These are phyloP conservation scores for Hanseniaspora clermontiae DNA, from an alignment of 805 yeast genomes.

Conservation along the genomic window DNA sequence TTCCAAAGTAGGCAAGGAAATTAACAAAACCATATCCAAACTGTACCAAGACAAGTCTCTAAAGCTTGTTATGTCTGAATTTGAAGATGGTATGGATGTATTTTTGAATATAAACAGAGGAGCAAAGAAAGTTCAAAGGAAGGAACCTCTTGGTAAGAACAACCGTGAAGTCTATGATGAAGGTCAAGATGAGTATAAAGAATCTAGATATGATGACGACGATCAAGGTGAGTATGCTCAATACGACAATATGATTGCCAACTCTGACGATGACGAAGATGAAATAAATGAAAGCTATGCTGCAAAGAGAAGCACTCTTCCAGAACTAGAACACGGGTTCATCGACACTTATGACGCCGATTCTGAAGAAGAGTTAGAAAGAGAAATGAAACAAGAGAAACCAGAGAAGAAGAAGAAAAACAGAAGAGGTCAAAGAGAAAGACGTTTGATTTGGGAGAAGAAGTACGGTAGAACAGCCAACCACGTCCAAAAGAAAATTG, in stretches of 20 bases:
- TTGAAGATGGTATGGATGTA: constrained; percentile 31
- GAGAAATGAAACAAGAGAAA: constrained; percentile 30
- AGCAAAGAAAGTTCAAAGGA: constrained; percentile 17
- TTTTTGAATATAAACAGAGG: constrained; percentile 26
- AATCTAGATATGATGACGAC: constrained; percentile 14
- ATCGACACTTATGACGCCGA: constrained; percentile 40
- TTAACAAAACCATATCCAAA: constrained; percentile 24
- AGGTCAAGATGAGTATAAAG: constrained; percentile 19
- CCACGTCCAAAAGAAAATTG: constrained; percentile 61
- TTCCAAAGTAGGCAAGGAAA: constrained; percentile 19
- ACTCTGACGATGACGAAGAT: constrained; percentile 24
- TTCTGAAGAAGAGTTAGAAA: constrained; percentile 43
- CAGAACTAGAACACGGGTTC: constrained; percentile 57
- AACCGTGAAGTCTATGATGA: constrained; percentile 18
- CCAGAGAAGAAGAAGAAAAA: constrained; percentile 50
- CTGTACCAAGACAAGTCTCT: constrained; percentile 35
- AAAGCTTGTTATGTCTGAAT: constrained; percentile 34
- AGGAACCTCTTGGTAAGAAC: constrained; percentile 17
- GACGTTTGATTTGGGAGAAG: constrained; percentile 91
- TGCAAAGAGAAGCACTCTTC: constrained; percentile 34
- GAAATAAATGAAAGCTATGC: constrained; percentile 30
- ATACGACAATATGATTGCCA: constrained; percentile 17
- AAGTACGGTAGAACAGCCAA: constrained; percentile 77
- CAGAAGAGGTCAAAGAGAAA: constrained; percentile 92
- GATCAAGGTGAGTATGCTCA: constrained; percentile 29